A percentile compares a stretch with the other conserved stretches of the same genome.
Conservation (phyloP, 768 basidiomycete species). For the Lactarius sp. region DNA sequence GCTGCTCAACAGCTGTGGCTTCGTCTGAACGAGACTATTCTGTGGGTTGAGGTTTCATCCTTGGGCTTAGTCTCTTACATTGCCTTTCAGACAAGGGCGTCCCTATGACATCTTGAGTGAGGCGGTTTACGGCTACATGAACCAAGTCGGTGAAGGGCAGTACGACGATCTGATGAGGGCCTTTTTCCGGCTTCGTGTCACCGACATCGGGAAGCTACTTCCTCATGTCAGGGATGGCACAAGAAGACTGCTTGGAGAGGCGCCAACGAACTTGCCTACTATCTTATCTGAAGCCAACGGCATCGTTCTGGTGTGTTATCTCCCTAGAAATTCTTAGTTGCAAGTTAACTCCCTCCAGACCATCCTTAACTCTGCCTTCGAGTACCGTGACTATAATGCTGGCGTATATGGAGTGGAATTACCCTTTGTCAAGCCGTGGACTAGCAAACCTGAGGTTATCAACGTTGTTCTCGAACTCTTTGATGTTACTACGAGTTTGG, state of each 20-base stretch:
- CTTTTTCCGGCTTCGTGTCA: constrained; percentile 73
- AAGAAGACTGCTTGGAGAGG: constrained; percentile 40
- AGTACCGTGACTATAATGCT: constrained; percentile 67
- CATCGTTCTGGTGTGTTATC: constrained; percentile 55
- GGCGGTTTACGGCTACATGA: constrained; percentile 65
- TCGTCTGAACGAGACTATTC: constrained; percentile 61
- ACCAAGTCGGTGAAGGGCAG: constrained; percentile 45
- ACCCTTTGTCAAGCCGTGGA: constrained; percentile 78
- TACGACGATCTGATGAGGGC: constrained; percentile 75
- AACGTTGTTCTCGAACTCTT: constrained; percentile 71
- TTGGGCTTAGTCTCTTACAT: background rate
- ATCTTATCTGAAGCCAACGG: constrained; percentile 64
- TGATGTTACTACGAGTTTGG: constrained; percentile 49
- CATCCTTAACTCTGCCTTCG: constrained; percentile 63
- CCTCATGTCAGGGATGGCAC: constrained; percentile 53
- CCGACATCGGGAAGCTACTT: constrained; percentile 62
- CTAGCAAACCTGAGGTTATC: constrained; percentile 62
- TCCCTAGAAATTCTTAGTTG: background rate
- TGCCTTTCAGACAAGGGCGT: constrained; percentile 44
- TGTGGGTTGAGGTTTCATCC: constrained; percentile 38
- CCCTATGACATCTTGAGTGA: constrained; percentile 63
- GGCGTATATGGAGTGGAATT: constrained; percentile 73
- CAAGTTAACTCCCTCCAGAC: constrained; percentile 42
- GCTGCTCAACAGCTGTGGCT: constrained; percentile 80
- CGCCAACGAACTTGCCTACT: constrained; percentile 40